Conservation (phyloP, 202 grass and related monocot species). For the Cymbopogon flexuosus region DNA sequence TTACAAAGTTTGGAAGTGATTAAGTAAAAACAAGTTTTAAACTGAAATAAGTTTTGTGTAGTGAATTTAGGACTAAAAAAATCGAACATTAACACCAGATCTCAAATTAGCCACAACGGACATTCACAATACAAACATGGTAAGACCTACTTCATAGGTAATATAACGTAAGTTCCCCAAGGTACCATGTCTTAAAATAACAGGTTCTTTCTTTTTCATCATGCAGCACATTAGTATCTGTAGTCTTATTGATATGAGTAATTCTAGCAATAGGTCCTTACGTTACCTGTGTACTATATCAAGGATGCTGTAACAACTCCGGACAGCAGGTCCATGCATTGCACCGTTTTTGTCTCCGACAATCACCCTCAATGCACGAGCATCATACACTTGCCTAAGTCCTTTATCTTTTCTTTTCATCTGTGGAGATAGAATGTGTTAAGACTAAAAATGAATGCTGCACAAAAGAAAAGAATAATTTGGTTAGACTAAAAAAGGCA, state of each 20-base stretch:
- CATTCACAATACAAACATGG: background rate
- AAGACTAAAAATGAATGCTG: background rate
- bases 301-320: conserved; percentile 79
- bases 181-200: conserved; percentile 4
- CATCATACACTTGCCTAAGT: conserved; percentile 85
- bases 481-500: background rate
- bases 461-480: conserved; percentile 7
- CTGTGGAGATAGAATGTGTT: conserved; percentile 41
- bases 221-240: conserved; percentile 1
- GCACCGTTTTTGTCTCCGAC: conserved; percentile 89
- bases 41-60: background rate
- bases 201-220: background rate
- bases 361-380: conserved; percentile 88
- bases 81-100: background rate
- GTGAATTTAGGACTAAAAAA: background rate
- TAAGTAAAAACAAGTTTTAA: conserved; percentile 6
- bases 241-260: conserved; percentile 1
- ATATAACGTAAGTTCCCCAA: background rate
- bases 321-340: conserved; percentile 92
- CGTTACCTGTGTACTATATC: conserved; percentile 85
- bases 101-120: conserved; percentile 11
- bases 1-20: conserved; percentile 1
- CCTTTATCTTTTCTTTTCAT: conserved; percentile 90
- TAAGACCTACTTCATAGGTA: background rate
- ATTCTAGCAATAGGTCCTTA: conserved; percentile 17